A percentile compares a stretch with the other conserved stretches of the same genome.
These are phyloP conservation scores for Syzygium oleosum DNA, from an alignment of 345 rosid species.

Conservation along the genomic window DNA sequence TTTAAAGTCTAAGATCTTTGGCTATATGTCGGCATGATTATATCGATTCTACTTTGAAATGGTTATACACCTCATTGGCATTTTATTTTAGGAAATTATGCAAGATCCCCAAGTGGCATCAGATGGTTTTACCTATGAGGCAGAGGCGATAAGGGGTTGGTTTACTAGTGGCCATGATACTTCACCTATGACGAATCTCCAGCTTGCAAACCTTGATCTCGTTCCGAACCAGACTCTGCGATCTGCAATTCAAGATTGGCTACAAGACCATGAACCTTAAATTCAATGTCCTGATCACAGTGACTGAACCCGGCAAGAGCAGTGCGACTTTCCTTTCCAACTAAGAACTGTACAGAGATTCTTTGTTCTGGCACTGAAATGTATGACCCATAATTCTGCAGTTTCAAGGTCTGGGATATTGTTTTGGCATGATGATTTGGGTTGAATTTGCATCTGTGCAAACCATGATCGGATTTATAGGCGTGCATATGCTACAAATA, in stretches of 20 bases:
- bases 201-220: slow-evolving; percentile 40
- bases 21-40: neutral
- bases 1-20: neutral
- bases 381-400: neutral
- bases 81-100: slow-evolving; percentile 59
- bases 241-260: slow-evolving; percentile 64
- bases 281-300: neutral
- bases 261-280: slow-evolving; percentile 15
- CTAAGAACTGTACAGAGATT: neutral
- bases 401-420: neutral
- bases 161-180: slow-evolving; percentile 58
- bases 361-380: neutral
- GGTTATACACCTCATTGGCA: neutral
- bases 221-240: slow-evolving; percentile 68
- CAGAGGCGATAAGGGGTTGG: slow-evolving; percentile 58
- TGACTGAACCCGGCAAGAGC: neutral
- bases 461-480: neutral
- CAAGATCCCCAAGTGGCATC: slow-evolving; percentile 72
- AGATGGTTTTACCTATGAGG: slow-evolving; percentile 78
- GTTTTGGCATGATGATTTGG: neutral
- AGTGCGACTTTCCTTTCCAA: neutral
- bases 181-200: slow-evolving; percentile 60
- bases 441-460: neutral
- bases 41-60: neutral
- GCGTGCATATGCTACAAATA: rapidly evolving